Base-by-base conservation (phyloP, 2,329 filamentous ascomycete genomes). In the Fusarium burgessii region DNA sequence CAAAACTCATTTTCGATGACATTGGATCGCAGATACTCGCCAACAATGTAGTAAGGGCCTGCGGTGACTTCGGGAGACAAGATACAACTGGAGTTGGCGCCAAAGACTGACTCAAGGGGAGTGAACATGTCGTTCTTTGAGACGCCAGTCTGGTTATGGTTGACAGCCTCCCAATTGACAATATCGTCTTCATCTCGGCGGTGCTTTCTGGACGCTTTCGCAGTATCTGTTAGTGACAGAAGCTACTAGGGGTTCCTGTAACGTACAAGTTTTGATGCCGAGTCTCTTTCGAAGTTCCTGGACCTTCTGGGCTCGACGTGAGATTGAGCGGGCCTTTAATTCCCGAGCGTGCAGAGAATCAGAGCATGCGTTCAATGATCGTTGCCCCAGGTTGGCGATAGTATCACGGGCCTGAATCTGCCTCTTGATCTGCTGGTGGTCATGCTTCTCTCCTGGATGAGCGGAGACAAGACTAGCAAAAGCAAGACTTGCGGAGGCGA, bases 1-100 rank as follows among this genome's bases (percentile, higher is more conserved):
- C 58, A 64, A 29, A 41, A 36, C 10, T 64, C 61, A 1, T 3
- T 47, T 1, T 64, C 61, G 14, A 64, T 64, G 2, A 63, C 61
- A 13, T 64, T 64, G 11, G 61, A 64, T 23, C 58, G 61, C 9
- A 64, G 14, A 3, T 64, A 64, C 25, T 63, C 47, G 17, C 61
- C 47, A 9, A 56, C 23, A 2, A 64, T 12, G 14, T 56, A 64
- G 47, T 63, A 64, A 14, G 61, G 61, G 3, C 61, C 47, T 0
- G 61, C 61, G 0, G 58, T 64, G n/a, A 36, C 0, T 6, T 64
- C 61, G 1, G 61, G 61, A 1, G 61, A 56, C 3, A 64, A n/a
- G 14, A 64, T 63, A 6, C 58, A 64, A 23, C 61, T 64, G 3
- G 58, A 63, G 29, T 63, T 64, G 41, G 61, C 61, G 1, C 58